Evolutionary conservation across 2,329 filamentous ascomycete species (phyloP), one percentile per base, ranked within the genome.

Genomic region (Shiraia sp.): DNA sequence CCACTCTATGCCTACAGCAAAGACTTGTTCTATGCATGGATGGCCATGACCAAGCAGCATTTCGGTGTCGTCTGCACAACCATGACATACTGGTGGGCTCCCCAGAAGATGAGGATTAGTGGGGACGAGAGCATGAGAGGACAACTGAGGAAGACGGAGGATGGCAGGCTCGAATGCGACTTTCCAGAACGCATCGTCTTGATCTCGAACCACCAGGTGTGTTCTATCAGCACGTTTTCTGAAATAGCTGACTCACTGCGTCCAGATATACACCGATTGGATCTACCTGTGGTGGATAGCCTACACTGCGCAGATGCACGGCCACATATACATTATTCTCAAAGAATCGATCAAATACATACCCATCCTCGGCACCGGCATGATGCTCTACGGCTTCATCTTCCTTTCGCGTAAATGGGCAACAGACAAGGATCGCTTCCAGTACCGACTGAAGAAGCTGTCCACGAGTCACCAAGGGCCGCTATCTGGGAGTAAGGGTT

Each of bases 341-440:
- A 95, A 95, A 64, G 87, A 95, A 63, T 90, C 87, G 2, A 79
- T 95, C 46, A 90, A 88, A 66, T 88, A 82, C 63, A 84, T 95
- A 6, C 90, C 90, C n/a, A 59, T 95, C 32, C 76, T 95, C 26
- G 90, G 90, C 2, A 82, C 80, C 36, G 90, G 87, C 32, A 95
- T 95, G 87, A 83, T 86, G 75, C 86, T 93, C 64, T 91, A 86
- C 65, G 82, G 88, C 55, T 95, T 95, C 76, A 89, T 95, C 65
- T 95, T 95, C 75, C 86, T 95, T 79, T 88, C 88, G n/a, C 83
- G 90, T 45, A 95, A 93, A 65, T 93, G 91, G 88, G 79, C 84
- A 4, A 85, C 82, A 15, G 90, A 95, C 63, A 82, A 86, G 59
- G 79, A 85, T 2, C 82, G 88, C 35, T 76, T 95, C 61, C 82